Evolutionary conservation across 176 grass and related monocot species (phyloP), one percentile per base, ranked within the genome.

Genomic region (Melocanna baccifera): DNA sequence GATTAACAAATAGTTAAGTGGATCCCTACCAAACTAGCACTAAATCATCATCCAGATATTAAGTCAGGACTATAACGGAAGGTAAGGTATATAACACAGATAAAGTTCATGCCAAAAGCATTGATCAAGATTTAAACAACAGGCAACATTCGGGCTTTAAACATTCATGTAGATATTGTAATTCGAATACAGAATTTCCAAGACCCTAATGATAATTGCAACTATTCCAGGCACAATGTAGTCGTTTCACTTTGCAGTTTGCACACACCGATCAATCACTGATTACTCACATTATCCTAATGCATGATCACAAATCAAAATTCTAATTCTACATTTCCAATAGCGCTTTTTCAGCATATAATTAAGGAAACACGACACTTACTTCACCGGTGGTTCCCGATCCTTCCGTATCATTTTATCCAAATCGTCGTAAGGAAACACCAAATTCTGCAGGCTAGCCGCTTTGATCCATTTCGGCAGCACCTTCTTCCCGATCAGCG

Each of bases 331-430:
- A 71, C 36, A 71, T 11, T 70, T 69, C 41, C 42, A 84, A 20
- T 23, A 1, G n/a, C 51, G 58, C 42, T 47, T 72, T 77, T 47
- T 56, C 22, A 78, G 36, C 18, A 75, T 37, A 75, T 19, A 22
- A 34, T 34, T 12, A 39, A 64, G 23, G 36, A 23, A 72, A 30
- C 1, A 3, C 25, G 45, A 55, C 25, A 56, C 91, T 96, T 90
- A 99, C 96, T 99, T 99, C 7, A 86, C 83, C 0, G 96, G 93
- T 0, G 96, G 89, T 84, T 99, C 96, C 52, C 88, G 67, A 50
- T 99, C 93, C 80, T 99, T 99, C 6, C 96, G 82, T 72, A 96
- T 85, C 96, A 99, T 79, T 74, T 84, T 99, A 84, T 99, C 96
- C 76, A 99, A 82, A 72, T 99, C 91, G 65, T 99, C 96, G 63